Base-by-base conservation (phyloP, 106 monocot species). In the Cymbidium sinense region DNA sequence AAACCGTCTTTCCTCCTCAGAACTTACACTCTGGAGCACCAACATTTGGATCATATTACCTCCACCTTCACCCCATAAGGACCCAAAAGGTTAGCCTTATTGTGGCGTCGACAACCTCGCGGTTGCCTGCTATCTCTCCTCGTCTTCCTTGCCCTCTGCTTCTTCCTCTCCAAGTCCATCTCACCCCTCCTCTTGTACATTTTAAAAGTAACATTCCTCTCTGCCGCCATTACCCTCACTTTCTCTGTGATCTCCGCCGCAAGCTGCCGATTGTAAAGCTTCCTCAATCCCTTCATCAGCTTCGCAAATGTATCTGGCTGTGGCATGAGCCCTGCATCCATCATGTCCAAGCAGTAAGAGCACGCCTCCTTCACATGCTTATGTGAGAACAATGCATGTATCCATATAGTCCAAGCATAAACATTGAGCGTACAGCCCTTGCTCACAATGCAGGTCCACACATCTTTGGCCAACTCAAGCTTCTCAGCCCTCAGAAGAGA, bases 251-350 rank as follows among this genome's bases (percentile, higher is more conserved):
- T 90, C 75, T 92, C 98, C 28, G 84, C 90, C 7, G 92, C 98
- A 29, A 95, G 80, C 29, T 88, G 87, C 80, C 92, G 75, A 77
- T 99, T 93, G 73, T 89, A 99, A 35, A 95, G 79, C 85, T 91
- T 99, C 86, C 86, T 88, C 86, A 99, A 79, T 30, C 98, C 98
- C 72, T 85, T 92, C 98, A 99, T 94, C 29, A 99, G 87, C 86
- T 84, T 94, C 2, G 94, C 98, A 76, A 99, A 99, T 0, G 93
- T 99, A 34, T 99, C 95, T 0, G 95, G 85, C 83, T 95, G 92
- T 12, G 99, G 92, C 99, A 99, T 91, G 18, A 93, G 39, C n/a
- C 93, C 89, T 2, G 81, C 75, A 3, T 99, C 95, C 77, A 99
- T 80, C 95, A 99, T 99, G 19, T 99, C 95, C 61, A 95, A 44